A percentile compares a stretch with the other conserved stretches of the same genome.
These are phyloP conservation scores for Pseudozyma pruni DNA, from an alignment of 1,284 basidiomycete species.

Conservation along the genomic window DNA sequence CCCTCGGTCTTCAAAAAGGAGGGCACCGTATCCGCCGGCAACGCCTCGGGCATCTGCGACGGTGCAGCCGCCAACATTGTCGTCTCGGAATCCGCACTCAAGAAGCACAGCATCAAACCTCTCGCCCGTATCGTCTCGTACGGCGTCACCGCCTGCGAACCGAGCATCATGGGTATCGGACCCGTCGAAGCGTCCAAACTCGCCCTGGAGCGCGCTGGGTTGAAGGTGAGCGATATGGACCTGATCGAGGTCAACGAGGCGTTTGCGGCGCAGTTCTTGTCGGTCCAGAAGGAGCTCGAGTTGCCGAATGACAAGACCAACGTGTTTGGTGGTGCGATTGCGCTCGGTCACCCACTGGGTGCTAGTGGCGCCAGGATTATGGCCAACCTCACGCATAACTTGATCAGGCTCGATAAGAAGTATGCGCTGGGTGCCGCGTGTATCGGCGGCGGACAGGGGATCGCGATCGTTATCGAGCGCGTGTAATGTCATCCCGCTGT, in stretches of 20 bases:
- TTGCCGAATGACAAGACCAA: slow-evolving; percentile 74
- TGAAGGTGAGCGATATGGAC: slow-evolving; percentile 71
- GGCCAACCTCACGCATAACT: slow-evolving; percentile 72
- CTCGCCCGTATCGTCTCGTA: slow-evolving; percentile 84
- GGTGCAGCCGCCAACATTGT: slow-evolving; percentile 96
- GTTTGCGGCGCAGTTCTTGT: slow-evolving; percentile 92
- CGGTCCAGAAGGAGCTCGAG: slow-evolving; percentile 87
- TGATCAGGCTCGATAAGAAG: slow-evolving; percentile 71
- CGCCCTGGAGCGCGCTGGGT: slow-evolving; percentile 67
- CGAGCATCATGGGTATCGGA: slow-evolving; percentile 73
- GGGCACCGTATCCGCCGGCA: slow-evolving; percentile 92
- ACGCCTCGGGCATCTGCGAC: slow-evolving; percentile 94
- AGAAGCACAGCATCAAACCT: slow-evolving; percentile 84
- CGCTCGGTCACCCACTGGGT: slow-evolving; percentile 72
- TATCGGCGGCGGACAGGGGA: slow-evolving; percentile 71
- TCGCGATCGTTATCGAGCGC: slow-evolving; percentile 69
- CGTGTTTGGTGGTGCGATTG: slow-evolving; percentile 71
- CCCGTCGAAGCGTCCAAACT: slow-evolving; percentile 70
- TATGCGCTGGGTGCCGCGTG: slow-evolving; percentile 73
- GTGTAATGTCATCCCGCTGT: slow-evolving; percentile 43
- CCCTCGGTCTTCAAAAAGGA: slow-evolving; percentile 87
- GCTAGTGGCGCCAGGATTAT: slow-evolving; percentile 72
- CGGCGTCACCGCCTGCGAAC: slow-evolving; percentile 72
- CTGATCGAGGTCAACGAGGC: slow-evolving; percentile 76
- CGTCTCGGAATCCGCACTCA: slow-evolving; percentile 88